Percentiles rank a stretch among this genome's conserved stretches.
Conservation (phyloP, 2,329 filamentous ascomycete genomes). For the Leptographium radiaticola region DNA sequence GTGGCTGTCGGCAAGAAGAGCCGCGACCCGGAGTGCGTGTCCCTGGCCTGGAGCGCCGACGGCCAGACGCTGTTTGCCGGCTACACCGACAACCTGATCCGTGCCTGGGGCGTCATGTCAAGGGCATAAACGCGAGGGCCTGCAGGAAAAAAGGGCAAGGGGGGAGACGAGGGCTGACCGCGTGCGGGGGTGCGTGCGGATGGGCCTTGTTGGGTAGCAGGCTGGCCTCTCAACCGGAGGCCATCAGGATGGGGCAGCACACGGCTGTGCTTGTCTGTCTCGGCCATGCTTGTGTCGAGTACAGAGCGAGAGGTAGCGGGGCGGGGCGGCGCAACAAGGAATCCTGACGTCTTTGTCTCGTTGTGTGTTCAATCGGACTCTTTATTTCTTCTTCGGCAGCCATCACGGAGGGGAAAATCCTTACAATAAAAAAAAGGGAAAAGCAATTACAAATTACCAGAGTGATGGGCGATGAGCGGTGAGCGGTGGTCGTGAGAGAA, state of each 20-base stretch:
- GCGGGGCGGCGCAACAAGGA: slow-evolving; percentile 2
- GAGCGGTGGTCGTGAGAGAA: no score
- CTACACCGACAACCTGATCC: slow-evolving; percentile 99
- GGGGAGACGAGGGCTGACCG: neutral
- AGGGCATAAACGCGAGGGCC: slow-evolving; percentile 47
- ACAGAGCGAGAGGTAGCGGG: neutral
- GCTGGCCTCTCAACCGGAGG: neutral
- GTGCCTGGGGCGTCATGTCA: slow-evolving; percentile 96
- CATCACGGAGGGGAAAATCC: slow-evolving; percentile 1
- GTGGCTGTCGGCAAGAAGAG: slow-evolving; percentile 95
- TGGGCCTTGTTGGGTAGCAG: neutral
- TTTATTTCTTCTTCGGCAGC: slow-evolving; percentile 1
- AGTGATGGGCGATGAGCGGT: no score
- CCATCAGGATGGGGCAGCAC: neutral
- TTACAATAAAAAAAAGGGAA: neutral
- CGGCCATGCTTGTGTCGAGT: neutral
- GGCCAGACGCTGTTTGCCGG: slow-evolving; percentile 98
- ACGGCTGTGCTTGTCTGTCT: neutral
- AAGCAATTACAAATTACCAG: neutral
- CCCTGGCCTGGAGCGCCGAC: slow-evolving; percentile 93
- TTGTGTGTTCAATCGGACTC: slow-evolving; percentile 2
- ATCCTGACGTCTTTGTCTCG: slow-evolving; percentile 2
- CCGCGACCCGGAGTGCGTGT: slow-evolving; percentile 96
- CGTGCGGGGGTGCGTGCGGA: neutral
- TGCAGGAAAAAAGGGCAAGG: neutral